These are phyloP conservation scores for Entoloma clypeatum DNA, from an alignment of 1,284 basidiomycete species.

Conservation along the genomic window DNA sequence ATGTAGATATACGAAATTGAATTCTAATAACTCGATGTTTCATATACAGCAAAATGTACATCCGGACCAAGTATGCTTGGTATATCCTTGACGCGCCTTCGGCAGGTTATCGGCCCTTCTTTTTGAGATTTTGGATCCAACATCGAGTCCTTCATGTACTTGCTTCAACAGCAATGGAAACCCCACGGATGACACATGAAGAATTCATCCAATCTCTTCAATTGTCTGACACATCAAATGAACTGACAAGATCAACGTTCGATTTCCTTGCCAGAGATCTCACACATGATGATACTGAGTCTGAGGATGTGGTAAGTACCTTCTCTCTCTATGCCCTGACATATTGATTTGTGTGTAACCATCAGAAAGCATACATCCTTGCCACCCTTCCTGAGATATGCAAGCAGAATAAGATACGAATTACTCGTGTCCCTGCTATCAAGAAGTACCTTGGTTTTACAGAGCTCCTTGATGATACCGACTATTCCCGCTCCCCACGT, in stretches of 20 bases:
- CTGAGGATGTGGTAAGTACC: constrained; percentile 40
- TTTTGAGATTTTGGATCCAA: constrained; percentile 41
- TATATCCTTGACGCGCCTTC: constrained; percentile 56
- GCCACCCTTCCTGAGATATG: constrained; percentile 34
- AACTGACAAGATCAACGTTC: too few species aligned
- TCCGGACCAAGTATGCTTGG: constrained; percentile 48
- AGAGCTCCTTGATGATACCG: constrained; percentile 7
- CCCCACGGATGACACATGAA: constrained; percentile 32
- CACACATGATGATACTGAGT: constrained; percentile 35
- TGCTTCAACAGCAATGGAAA: constrained; percentile 32
- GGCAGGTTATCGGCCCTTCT: constrained; percentile 39
- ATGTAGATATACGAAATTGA: constrained; percentile 1
- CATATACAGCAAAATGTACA: constrained; percentile 37
- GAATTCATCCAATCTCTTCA: constrained; percentile 36
- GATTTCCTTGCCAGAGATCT: constrained; percentile 29
- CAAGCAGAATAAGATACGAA: constrained; percentile 24
- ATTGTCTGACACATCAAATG: constrained; percentile 17
- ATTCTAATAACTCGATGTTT: constrained; percentile 7
- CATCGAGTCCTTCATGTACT: constrained; percentile 47
- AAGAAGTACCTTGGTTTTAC: constrained; percentile 18
- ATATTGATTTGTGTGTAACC: constrained; percentile 4
- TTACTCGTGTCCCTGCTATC: constrained; percentile 34
- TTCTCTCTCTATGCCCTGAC: constrained; percentile 1
- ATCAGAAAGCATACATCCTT: constrained; percentile 37
- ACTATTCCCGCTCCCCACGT: background rate